phyloP scores from a whole-genome alignment of 1,284 basidiomycete genomes.

The Tilletiopsis washingtonensis region DNA sequence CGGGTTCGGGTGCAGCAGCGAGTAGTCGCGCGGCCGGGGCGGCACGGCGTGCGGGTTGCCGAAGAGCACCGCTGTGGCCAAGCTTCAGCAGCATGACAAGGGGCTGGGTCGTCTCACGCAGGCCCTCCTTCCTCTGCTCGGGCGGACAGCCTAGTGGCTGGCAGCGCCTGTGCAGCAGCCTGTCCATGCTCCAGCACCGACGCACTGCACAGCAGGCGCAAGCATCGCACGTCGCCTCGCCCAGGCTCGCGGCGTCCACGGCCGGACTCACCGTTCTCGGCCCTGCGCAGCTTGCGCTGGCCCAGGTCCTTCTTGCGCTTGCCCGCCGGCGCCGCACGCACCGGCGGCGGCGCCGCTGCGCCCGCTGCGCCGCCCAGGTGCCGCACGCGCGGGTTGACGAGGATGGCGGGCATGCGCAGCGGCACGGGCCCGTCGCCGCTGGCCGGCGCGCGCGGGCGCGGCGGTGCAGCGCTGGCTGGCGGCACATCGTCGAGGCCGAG shows the following conservation, averaged over 20 bases:
- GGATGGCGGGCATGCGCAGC: constrained; percentile 4
- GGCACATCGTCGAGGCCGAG: too few species aligned
- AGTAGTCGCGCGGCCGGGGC: neutral
- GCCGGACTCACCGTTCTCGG: neutral
- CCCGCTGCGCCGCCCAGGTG: neutral
- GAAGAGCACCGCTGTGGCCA: neutral
- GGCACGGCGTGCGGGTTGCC: neutral
- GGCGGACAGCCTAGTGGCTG: too few species aligned
- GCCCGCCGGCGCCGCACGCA: too few species aligned
- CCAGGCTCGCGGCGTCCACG: too few species aligned
- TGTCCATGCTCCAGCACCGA: too few species aligned
- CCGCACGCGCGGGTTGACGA: constrained; percentile 1
- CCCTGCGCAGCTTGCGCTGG: neutral
- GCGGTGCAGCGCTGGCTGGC: too few species aligned
- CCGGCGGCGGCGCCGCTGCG: too few species aligned
- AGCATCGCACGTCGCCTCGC: too few species aligned
- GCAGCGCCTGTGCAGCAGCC: too few species aligned
- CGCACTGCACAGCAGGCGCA: too few species aligned
- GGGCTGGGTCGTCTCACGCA: neutral
- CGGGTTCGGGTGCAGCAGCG: neutral
- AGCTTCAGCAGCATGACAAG: neutral
- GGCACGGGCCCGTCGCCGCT: neutral
- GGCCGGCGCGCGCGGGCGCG: too few species aligned
- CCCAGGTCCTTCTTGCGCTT: neutral
- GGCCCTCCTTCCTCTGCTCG: too few species aligned